phyloP scores from a whole-genome alignment of 768 basidiomycete genomes.

The Zangia roseola region DNA sequence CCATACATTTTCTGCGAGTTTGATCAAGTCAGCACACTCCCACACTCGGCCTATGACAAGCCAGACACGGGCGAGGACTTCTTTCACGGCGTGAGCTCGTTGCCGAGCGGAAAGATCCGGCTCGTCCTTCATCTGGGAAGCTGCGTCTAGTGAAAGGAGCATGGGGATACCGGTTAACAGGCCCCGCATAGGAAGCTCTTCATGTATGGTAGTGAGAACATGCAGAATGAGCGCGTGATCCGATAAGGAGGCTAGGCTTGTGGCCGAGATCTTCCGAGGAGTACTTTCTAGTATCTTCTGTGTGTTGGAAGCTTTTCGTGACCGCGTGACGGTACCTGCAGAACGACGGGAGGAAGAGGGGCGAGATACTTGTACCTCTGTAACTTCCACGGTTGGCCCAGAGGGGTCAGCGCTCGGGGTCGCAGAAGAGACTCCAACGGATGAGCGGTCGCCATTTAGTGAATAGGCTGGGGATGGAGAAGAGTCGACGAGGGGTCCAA shows the following conservation, averaged over 20 bases:
- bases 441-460: slow-evolving; percentile 29
- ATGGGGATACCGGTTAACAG: slow-evolving; percentile 81
- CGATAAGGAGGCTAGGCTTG: slow-evolving; percentile 57
- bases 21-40: slow-evolving; percentile 55
- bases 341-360: slow-evolving; percentile 47
- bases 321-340: slow-evolving; percentile 46
- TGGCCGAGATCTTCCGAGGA: slow-evolving; percentile 41
- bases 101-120: slow-evolving; percentile 39
- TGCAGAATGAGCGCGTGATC: slow-evolving; percentile 75
- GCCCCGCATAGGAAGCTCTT: slow-evolving; percentile 71
- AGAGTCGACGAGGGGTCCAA: slow-evolving; percentile 47
- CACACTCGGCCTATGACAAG: slow-evolving; percentile 66
- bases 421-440: slow-evolving; percentile 30
- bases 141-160: slow-evolving; percentile 70
- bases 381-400: slow-evolving; percentile 17
- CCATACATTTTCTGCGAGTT: slow-evolving; percentile 56
- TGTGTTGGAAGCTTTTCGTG: slow-evolving; percentile 56
- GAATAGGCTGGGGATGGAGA: slow-evolving; percentile 43
- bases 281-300: slow-evolving; percentile 51
- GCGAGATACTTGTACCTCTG: slow-evolving; percentile 29
- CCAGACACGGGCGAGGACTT: slow-evolving; percentile 67
- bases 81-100: slow-evolving; percentile 56
- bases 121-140: slow-evolving; percentile 43
- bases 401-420: slow-evolving; percentile 32
- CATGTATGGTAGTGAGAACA: slow-evolving; percentile 65